phyloP scores from a whole-genome alignment of 768 basidiomycete genomes.

The Tylopilus subfusipes region DNA sequence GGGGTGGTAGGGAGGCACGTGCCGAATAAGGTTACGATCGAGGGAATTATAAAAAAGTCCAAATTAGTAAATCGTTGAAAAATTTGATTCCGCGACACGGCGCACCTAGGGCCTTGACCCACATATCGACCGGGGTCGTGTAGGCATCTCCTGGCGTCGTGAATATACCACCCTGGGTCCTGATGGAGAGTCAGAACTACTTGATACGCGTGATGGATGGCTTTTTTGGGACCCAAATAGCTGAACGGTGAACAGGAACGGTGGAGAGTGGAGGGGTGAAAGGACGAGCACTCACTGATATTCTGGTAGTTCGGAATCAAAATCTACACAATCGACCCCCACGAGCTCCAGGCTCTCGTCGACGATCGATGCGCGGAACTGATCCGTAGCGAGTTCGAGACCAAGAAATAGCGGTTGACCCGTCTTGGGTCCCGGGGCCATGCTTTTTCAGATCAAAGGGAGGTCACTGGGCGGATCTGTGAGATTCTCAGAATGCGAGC shows the following conservation, averaged over 20 bases:
- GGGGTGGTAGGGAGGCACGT: constrained; percentile 11
- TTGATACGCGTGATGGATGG: constrained; percentile 11
- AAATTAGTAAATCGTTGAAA: constrained; percentile 40
- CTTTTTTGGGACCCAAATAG: neutral
- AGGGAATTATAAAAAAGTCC: constrained; percentile 28
- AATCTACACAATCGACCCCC: constrained; percentile 79
- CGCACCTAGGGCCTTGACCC: constrained; percentile 80
- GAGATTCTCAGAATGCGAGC: constrained; percentile 4
- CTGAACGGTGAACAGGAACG: neutral
- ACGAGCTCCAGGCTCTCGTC: constrained; percentile 81
- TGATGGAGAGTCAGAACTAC: constrained; percentile 32
- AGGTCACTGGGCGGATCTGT: constrained; percentile 1
- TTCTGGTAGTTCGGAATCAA: constrained; percentile 74
- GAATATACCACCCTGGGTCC: constrained; percentile 84
- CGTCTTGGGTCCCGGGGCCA: constrained; percentile 38
- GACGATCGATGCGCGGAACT: constrained; percentile 77
- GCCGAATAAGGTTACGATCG: constrained; percentile 33
- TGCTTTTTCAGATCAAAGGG: constrained; percentile 14
- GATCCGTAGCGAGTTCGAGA: constrained; percentile 81
- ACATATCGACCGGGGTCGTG: constrained; percentile 88
- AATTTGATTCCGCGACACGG: constrained; percentile 56
- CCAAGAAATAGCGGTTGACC: constrained; percentile 71
- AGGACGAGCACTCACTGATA: constrained; percentile 60
- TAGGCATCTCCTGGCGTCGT: constrained; percentile 84
- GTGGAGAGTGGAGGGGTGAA: neutral